Evolutionary conservation across 2,329 filamentous ascomycete species (phyloP).

Genomic region (Laburnicola sp.): DNA sequence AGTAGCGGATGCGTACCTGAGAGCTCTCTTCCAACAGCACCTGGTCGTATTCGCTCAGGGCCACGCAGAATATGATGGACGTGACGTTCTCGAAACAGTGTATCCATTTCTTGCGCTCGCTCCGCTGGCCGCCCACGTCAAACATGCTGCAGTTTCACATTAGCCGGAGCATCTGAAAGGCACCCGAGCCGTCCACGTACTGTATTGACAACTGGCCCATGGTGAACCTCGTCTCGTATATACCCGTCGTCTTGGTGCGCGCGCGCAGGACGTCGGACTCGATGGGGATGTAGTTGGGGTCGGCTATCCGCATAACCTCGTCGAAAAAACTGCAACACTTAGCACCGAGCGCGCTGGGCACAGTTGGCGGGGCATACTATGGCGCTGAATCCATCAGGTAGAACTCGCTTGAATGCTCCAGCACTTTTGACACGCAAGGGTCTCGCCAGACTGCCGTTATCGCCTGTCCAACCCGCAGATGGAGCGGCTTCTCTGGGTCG

Average conservation of each 20-base stretch:
- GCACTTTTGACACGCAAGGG: slow-evolving; percentile 75
- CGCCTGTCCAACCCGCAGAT: slow-evolving; percentile 77
- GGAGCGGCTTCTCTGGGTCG: slow-evolving; percentile 82
- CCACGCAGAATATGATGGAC: slow-evolving; percentile 98
- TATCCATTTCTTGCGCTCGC: slow-evolving; percentile 99
- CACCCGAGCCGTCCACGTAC: slow-evolving; percentile 59
- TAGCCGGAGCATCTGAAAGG: slow-evolving; percentile 25
- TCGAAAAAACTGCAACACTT: slow-evolving; percentile 79
- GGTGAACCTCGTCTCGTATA: slow-evolving; percentile 97
- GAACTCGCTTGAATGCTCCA: slow-evolving; percentile 96
- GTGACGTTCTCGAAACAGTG: slow-evolving; percentile 99
- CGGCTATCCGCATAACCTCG: slow-evolving; percentile 82
- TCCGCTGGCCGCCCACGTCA: slow-evolving; percentile 94
- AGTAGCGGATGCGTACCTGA: slow-evolving; percentile 65
- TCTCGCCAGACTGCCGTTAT: slow-evolving; percentile 90
- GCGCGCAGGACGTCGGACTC: slow-evolving; percentile 95
- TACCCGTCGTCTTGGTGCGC: slow-evolving; percentile 97
- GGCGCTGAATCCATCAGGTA: slow-evolving; percentile 99
- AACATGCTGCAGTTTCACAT: slow-evolving; percentile 76
- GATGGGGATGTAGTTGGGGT: slow-evolving; percentile 82
- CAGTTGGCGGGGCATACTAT: slow-evolving; percentile 67
- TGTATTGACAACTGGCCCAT: slow-evolving; percentile 99
- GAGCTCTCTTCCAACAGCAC: slow-evolving; percentile 95
- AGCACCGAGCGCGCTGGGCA: slow-evolving; percentile 10
- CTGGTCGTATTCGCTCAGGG: slow-evolving; percentile 97